Evolutionary conservation across 306 rosid species (phyloP).

Genomic region (Prunus padus): DNA sequence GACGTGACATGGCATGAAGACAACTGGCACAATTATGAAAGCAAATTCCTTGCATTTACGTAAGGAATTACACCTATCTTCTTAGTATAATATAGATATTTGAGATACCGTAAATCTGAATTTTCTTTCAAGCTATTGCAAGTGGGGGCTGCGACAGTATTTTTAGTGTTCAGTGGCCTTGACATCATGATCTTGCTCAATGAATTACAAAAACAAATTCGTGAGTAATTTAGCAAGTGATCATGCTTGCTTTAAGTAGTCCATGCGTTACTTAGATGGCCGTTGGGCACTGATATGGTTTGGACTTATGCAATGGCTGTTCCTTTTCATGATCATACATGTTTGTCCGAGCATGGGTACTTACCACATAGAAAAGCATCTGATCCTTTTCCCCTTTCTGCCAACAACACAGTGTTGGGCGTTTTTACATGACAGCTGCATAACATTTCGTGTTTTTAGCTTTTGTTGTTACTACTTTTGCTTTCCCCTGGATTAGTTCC

Average conservation of each 20-base stretch:
- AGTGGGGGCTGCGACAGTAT: not conserved
- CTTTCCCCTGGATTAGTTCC: not conserved
- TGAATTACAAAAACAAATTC: not conserved
- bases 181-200: not conserved
- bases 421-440: not conserved
- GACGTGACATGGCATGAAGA: constrained; percentile 96
- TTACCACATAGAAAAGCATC: not conserved
- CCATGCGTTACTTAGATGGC: not conserved
- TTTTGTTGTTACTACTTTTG: not conserved
- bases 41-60: constrained; percentile 97
- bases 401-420: not conserved
- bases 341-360: not conserved
- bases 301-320: not conserved
- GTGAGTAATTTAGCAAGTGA: not conserved
- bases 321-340: not conserved
- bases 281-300: not conserved
- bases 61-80: constrained; percentile 38
- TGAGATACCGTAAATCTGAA: not conserved
- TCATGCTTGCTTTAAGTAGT: not conserved
- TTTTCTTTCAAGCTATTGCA: not conserved
- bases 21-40: constrained; percentile 71
- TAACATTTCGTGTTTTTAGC: not conserved
- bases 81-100: not conserved
- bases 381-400: not conserved
- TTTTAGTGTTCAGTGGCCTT: not conserved